Base-by-base conservation (phyloP, 225 moss, liverwort and hornwort genomes). In the Climacium dendroides region DNA sequence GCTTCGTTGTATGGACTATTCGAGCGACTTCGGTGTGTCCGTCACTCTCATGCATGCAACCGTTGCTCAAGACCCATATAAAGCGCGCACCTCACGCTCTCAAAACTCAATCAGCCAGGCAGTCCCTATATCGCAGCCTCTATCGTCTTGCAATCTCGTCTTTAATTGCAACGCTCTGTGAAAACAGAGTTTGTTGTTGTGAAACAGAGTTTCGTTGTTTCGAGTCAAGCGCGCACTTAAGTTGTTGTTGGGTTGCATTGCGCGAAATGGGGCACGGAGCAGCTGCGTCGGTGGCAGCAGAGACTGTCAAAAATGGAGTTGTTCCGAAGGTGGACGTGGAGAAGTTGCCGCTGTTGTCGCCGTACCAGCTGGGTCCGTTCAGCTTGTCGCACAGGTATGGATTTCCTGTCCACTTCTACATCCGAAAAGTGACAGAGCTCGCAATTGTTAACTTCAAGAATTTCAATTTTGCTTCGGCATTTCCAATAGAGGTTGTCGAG, bases 381-480 rank as follows among this genome's bases (percentile, higher is more conserved):
- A 85, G 89, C 69, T 79, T 93, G 75, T 93, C 91, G 59, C 91
- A 93, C 87, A 90, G 87, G 87, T n/a, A n/a, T n/a, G n/a, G n/a
- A n/a, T n/a, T n/a, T n/a, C n/a, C n/a, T n/a, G n/a, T n/a, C n/a
- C n/a, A n/a, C n/a, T n/a, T n/a, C n/a, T n/a, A n/a, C n/a, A n/a
- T n/a, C n/a, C n/a, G n/a, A n/a, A 39, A 45, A 34, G 32, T 24
- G 34, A 35, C 25, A 64, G 2, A 41, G 59, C 1, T 48, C 2
- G 15, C 5, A 19, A 45, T 47, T 15, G 63, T 48, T n/a, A n/a
- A n/a, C n/a, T 23, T 35, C 2, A 32, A 32, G 19, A 55, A 19
- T 30, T 48, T 24, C 43, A 45, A 45, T 45, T 28, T 26, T 3
- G 19, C 26, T 19, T 58, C 17, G 58, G 58, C 24, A 39, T 24